A percentile compares a stretch with the other conserved stretches of the same genome.
Evolutionary conservation across 768 basidiomycete genomes (phyloP).

Genomic region (Termitomyces sp.): DNA sequence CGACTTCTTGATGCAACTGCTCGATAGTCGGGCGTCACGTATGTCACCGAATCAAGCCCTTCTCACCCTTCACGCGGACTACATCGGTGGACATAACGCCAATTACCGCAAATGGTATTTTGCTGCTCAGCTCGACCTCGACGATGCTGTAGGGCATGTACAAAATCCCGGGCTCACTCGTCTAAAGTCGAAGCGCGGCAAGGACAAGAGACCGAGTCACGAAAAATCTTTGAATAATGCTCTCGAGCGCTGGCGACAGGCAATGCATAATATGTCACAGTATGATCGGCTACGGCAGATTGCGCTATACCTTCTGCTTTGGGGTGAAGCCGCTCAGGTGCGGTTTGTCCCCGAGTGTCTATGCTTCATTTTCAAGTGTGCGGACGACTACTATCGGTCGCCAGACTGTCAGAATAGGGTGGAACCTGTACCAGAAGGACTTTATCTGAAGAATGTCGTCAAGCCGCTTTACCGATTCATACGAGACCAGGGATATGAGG

Average conservation of each 20-base stretch:
- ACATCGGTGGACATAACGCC: slow-evolving; percentile 96
- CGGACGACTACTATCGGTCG: slow-evolving; percentile 98
- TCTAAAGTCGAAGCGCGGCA: slow-evolving; percentile 64
- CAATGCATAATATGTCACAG: slow-evolving; percentile 98
- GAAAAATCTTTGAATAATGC: slow-evolving; percentile 76
- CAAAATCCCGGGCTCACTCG: slow-evolving; percentile 90
- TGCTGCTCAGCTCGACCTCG: slow-evolving; percentile 96
- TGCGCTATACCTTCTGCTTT: slow-evolving; percentile 91
- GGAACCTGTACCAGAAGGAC: slow-evolving; percentile 90
- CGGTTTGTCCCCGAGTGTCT: slow-evolving; percentile 95
- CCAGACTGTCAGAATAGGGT: slow-evolving; percentile 95
- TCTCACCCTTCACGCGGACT: slow-evolving; percentile 95
- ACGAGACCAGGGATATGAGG: slow-evolving; percentile 96
- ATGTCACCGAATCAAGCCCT: slow-evolving; percentile 97
- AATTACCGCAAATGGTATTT: slow-evolving; percentile 99
- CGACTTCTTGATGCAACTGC: slow-evolving; percentile 96
- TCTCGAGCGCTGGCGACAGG: slow-evolving; percentile 90
- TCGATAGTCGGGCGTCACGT: slow-evolving; percentile 94
- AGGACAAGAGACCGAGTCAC: slow-evolving; percentile 47
- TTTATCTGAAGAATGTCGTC: slow-evolving; percentile 88
- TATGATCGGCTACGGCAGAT: slow-evolving; percentile 97
- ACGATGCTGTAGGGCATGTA: slow-evolving; percentile 90
- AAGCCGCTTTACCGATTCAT: slow-evolving; percentile 97
- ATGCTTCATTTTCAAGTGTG: slow-evolving; percentile 99
- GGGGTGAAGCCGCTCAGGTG: slow-evolving; percentile 98